Evolutionary conservation across 345 rosid species (phyloP).

Genomic region (Anacardium occidentale): DNA sequence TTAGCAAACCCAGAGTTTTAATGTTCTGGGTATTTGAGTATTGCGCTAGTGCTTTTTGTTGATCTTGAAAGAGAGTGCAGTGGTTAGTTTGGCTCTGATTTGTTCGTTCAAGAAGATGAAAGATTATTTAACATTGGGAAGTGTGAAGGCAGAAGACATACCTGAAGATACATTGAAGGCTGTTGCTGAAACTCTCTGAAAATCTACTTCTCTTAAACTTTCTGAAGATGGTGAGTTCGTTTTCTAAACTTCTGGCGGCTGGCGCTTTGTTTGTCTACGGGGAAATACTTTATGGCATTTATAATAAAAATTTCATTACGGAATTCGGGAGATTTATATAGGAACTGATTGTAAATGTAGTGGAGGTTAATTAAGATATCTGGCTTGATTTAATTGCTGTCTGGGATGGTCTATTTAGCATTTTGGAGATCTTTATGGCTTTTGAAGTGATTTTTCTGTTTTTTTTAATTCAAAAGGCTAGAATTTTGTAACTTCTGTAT

Average conservation of each 20-base stretch:
- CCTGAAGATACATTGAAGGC: conserved; percentile 71
- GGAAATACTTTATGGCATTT: background rate
- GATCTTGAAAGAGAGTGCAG: conserved; percentile 47
- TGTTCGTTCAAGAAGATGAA: conserved; percentile 93
- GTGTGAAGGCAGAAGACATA: conserved; percentile 65
- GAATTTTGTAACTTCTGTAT: background rate
- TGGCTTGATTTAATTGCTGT: background rate
- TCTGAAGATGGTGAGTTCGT: conserved; percentile 93
- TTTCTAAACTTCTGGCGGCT: background rate
- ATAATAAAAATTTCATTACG: background rate
- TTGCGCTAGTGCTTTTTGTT: conserved; percentile 6
- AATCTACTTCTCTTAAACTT: conserved; percentile 66
- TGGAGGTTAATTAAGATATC: background rate
- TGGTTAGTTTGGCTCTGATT: conserved; percentile 86
- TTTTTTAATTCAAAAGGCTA: background rate
- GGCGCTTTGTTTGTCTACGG: background rate
- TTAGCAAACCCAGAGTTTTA: background rate
- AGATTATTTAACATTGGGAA: conserved; percentile 62
- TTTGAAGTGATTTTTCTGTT: too few relatives aligned
- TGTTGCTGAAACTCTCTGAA: conserved; percentile 76
- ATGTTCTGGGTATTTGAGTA: background rate
- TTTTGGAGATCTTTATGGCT: background rate
- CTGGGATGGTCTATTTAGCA: background rate
- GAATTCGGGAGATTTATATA: background rate
- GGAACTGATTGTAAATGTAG: background rate